Percentiles rank a stretch among this genome's conserved stretches.
Conservation (phyloP, 257 asterid genomes). For the Echites panduratus region DNA sequence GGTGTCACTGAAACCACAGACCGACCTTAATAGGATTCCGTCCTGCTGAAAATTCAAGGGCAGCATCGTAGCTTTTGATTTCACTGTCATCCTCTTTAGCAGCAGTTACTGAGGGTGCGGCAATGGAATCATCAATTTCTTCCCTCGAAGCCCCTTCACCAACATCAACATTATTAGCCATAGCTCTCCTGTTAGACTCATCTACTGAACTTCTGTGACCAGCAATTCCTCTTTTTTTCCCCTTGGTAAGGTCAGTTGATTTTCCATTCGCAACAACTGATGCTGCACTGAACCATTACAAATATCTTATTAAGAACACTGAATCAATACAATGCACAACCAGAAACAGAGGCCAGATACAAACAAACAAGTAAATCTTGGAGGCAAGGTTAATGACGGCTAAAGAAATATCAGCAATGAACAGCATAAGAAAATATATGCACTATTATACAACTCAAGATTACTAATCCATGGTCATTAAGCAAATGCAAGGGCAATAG, state of each 20-base stretch:
- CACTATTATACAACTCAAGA: not conserved
- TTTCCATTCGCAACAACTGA: slow-evolving; percentile 46
- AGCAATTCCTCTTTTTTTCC: slow-evolving; percentile 30
- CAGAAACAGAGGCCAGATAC: not conserved
- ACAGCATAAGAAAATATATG: not conserved
- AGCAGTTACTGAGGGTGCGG: slow-evolving; percentile 25
- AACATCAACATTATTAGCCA: slow-evolving; percentile 29
- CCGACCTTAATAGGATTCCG: slow-evolving; percentile 43
- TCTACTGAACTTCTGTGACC: slow-evolving; percentile 1
- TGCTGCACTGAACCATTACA: slow-evolving; percentile 41
- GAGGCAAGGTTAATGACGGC: not conserved
- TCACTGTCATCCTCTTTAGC: slow-evolving; percentile 36
- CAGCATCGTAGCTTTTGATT: slow-evolving; percentile 35
- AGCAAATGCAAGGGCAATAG: not conserved
- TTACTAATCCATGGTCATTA: not conserved
- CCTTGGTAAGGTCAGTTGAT: slow-evolving; percentile 35
- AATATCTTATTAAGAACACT: not conserved
- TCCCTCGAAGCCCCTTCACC: slow-evolving; percentile 33
- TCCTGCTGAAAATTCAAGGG: slow-evolving; percentile 56
- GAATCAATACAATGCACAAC: not conserved
- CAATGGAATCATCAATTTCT: slow-evolving; percentile 34
- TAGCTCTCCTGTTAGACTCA: slow-evolving; percentile 23
- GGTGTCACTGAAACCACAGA: not conserved
- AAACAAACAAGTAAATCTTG: not conserved
- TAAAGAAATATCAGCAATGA: not conserved